A percentile compares a stretch with the other conserved stretches of the same genome.
These are phyloP conservation scores for Euphrasia arctica DNA, from an alignment of 305 asterid genomes.

Conservation along the genomic window DNA sequence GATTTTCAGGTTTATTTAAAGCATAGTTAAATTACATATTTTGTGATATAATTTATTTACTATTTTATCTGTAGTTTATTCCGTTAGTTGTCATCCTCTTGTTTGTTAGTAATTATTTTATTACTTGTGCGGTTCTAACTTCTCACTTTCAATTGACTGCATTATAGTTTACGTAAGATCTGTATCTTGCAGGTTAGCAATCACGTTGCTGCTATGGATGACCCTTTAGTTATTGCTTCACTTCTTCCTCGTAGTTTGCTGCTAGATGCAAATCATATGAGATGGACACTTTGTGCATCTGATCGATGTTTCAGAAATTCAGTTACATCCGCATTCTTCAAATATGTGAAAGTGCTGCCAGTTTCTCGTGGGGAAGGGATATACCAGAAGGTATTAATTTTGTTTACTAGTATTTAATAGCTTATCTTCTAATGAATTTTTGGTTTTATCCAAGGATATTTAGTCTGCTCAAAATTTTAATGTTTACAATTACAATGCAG, in stretches of 20 bases:
- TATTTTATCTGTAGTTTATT: background rate
- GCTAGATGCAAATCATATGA: constrained; percentile 64
- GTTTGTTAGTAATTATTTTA: background rate
- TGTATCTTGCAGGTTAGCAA: constrained; percentile 70
- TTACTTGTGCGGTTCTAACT: background rate
- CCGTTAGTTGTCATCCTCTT: background rate
- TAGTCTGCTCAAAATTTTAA: constrained; percentile 11
- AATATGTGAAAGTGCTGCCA: constrained; percentile 83
- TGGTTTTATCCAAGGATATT: background rate
- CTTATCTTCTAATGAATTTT: constrained; percentile 14
- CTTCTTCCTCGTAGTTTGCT: constrained; percentile 74
- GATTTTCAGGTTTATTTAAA: too few relatives aligned
- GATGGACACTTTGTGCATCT: constrained; percentile 97
- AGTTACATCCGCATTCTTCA: constrained; percentile 83
- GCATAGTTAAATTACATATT: too few relatives aligned
- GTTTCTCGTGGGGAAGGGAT: constrained; percentile 94
- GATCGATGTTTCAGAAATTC: constrained; percentile 88
- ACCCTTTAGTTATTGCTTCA: constrained; percentile 84
- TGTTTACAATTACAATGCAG: background rate
- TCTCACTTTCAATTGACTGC: background rate
- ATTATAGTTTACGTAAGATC: constrained; percentile 20
- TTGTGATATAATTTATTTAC: background rate
- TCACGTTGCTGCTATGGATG: constrained; percentile 95
- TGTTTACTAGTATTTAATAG: too few relatives aligned
- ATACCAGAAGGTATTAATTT: constrained; percentile 69